These are phyloP conservation scores for Nigrospora sphaerica DNA, from an alignment of 2,329 filamentous ascomycete genomes.

Conservation along the genomic window DNA sequence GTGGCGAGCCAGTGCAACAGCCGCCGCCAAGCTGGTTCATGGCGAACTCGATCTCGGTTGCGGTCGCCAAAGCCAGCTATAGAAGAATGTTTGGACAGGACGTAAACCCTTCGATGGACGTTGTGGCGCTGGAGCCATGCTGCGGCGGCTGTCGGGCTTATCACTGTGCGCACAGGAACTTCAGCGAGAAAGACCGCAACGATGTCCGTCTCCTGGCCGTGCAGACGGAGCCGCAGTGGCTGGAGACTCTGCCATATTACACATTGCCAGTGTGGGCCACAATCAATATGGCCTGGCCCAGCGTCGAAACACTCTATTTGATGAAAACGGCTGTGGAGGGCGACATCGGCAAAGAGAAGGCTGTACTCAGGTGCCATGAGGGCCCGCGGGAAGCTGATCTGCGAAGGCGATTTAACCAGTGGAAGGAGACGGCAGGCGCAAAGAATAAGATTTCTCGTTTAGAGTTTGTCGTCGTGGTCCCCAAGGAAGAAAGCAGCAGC, in stretches of 20 bases:
- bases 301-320: slow-evolving; percentile 20
- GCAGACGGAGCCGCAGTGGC: slow-evolving; percentile 17
- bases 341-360: slow-evolving; percentile 13
- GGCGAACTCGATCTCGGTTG: slow-evolving; percentile 10
- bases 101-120: slow-evolving; percentile 15
- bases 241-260: background rate
- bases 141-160: slow-evolving; percentile 18
- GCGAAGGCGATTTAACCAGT: slow-evolving; percentile 16
- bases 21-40: slow-evolving; percentile 17
- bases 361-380: slow-evolving; percentile 17
- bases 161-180: slow-evolving; percentile 19
- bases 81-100: slow-evolving; percentile 16
- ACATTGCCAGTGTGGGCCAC: slow-evolving; percentile 18
- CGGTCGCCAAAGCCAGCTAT: slow-evolving; percentile 14
- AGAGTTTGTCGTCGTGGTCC: slow-evolving; percentile 18
- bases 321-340: slow-evolving; percentile 17
- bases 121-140: slow-evolving; percentile 22
- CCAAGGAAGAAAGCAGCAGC: slow-evolving; percentile 7
- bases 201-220: slow-evolving; percentile 16
- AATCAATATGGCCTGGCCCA: slow-evolving; percentile 18
- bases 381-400: slow-evolving; percentile 12
- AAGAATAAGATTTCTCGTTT: slow-evolving; percentile 9
- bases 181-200: slow-evolving; percentile 14
- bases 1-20: slow-evolving; percentile 3
- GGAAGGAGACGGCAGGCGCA: slow-evolving; percentile 18